phyloP scores from a whole-genome alignment of 139 green algal species.

The Chlorella sp. region DNA sequence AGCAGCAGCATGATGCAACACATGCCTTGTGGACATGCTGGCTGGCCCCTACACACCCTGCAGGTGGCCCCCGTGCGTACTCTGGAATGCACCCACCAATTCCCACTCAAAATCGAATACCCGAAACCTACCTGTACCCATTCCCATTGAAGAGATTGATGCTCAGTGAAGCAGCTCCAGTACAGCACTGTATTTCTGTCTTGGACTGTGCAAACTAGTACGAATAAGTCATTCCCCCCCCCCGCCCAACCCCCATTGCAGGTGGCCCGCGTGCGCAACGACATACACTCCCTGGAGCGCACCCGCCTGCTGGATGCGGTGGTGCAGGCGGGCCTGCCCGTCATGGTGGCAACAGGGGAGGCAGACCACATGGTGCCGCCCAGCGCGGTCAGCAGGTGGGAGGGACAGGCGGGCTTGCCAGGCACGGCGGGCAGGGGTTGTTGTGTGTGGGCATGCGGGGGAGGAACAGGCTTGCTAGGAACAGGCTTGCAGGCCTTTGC shows the following conservation, averaged over 20 bases:
- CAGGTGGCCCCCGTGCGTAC: no score
- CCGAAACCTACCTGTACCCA: no score
- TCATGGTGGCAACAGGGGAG: conserved; percentile 42
- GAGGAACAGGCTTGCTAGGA: not conserved
- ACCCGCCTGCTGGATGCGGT: conserved; percentile 2
- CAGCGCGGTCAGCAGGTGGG: conserved; percentile 11
- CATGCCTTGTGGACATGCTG: not conserved
- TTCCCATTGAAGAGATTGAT: no score
- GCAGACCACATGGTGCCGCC: conserved; percentile 64
- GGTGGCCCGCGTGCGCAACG: conserved; percentile 21
- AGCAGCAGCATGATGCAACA: no score
- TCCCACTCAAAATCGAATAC: no score
- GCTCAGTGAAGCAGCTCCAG: no score
- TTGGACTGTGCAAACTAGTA: no score
- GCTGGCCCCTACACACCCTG: no score
- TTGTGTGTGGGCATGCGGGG: no score
- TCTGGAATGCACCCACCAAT: no score
- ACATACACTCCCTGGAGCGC: conserved; percentile 22
- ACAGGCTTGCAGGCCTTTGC: not conserved
- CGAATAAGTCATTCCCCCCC: not conserved
- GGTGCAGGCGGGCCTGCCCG: not conserved
- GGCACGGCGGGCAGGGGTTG: not conserved
- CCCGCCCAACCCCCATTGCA: not conserved
- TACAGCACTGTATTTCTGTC: no score
- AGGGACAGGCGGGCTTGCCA: no score